Base-by-base conservation (phyloP, 1,284 basidiomycete species). In the Cryptococcus deneoformans region DNA sequence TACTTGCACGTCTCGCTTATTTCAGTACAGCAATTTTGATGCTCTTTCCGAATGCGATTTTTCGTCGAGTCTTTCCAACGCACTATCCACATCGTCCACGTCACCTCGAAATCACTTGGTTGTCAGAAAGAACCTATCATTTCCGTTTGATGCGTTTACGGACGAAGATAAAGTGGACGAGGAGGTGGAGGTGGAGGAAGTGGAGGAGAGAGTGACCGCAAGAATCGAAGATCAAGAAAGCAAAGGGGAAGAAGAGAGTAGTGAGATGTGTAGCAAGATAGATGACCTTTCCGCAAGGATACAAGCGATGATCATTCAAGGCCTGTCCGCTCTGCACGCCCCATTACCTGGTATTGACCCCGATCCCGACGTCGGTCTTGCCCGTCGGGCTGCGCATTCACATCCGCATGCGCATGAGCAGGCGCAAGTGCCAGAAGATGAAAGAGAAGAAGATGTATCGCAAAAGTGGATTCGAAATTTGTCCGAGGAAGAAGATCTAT, bases 231-330 rank as follows among this genome's bases (percentile, higher is more conserved):
- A 54, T 5, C 46, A 53, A 53, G 50, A 24, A 38, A 10, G 46
- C 43, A n/a, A 55, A 10, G 53, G 36, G 3, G 57, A 58, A 29
- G 46, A 51, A 7, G 46, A 52, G 16, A n/a, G 46, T 14, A 44
- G 53, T 34, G 61, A 50, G 36, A 55, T 58, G 56, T 50, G 48
- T 8, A 35, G 46, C 10, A 46, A 58, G 11, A 47, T 63, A 20
- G 61, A 60, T 39, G 50, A 24, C 12, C 57, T 63, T 51, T 54
- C 58, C 4, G 36, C 47, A 3, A 58, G 50, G 20, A 43, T 63
- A 7, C 35, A 53, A 35, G 16, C 34, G 11, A 50, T 63, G 20
- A 58, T 58, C n/a, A 39, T 20, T 12, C 38, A 63, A 53, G 61
- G 61, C 3, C 50, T 49, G 34, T 46, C 52, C 52, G 61, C 61